Evolutionary conservation across 495 filamentous ascomycete species (phyloP).

Genomic region (Durotheca rogersii): DNA sequence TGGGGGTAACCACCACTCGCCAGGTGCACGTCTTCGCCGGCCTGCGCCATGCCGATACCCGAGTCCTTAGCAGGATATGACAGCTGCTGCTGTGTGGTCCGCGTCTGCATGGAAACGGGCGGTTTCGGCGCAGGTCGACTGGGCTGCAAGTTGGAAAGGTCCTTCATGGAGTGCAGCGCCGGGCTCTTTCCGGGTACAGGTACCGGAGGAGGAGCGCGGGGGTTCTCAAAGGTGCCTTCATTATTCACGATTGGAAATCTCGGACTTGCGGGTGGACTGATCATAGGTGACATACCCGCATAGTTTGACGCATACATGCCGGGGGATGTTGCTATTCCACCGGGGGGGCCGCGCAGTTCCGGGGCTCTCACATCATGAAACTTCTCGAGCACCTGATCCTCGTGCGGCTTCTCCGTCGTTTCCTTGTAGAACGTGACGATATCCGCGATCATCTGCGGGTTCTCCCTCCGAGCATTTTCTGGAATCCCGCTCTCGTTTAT

Average conservation of each 20-base stretch:
- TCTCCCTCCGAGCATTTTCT: conserved; percentile 91
- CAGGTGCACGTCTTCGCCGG: conserved; percentile 51
- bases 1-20: conserved; percentile 45
- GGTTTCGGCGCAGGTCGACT: conserved; percentile 67
- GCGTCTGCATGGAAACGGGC: conserved; percentile 51
- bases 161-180: conserved; percentile 45
- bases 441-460: conserved; percentile 90
- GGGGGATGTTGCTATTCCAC: conserved; percentile 45
- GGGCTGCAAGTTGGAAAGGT: conserved; percentile 58
- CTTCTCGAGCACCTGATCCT: conserved; percentile 92
- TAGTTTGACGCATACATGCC: conserved; percentile 52
- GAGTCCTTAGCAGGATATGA: conserved; percentile 55
- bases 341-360: conserved; percentile 52
- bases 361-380: conserved; percentile 78
- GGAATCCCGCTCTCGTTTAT: conserved; percentile 95
- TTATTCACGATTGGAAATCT: conserved; percentile 84
- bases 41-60: conserved; percentile 54
- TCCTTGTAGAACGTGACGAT: conserved; percentile 97
- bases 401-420: conserved; percentile 72
- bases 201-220: conserved; percentile 86
- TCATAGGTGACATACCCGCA: conserved; percentile 59
- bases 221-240: conserved; percentile 95
- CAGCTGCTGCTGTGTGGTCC: conserved; percentile 51
- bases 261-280: conserved; percentile 85
- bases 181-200: conserved; percentile 57